Evolutionary conservation across 1,284 basidiomycete species (phyloP).

Genomic region (Sporisorium exsertum): DNA sequence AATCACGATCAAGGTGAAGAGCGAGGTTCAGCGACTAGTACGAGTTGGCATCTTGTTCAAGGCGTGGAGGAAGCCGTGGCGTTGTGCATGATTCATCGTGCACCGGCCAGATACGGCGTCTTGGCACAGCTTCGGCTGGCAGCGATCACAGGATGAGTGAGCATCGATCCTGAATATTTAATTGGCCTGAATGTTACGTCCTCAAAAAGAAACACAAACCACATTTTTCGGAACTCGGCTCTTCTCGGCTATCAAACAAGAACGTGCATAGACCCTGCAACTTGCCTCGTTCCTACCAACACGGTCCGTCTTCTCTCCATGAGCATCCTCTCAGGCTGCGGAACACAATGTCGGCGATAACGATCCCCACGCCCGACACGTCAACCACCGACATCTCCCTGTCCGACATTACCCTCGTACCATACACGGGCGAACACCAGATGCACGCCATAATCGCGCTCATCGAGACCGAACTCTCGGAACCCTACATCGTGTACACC

Average conservation of each 20-base stretch:
- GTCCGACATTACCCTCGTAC: slow-evolving; percentile 75
- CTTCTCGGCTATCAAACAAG: not conserved
- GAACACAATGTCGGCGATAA: not conserved
- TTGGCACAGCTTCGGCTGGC: not conserved
- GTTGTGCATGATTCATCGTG: not conserved
- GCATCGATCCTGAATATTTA: not conserved
- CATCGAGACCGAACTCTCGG: slow-evolving; percentile 74
- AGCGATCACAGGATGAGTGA: slow-evolving; percentile 3
- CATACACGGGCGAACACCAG: slow-evolving; percentile 78
- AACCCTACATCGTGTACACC: slow-evolving; percentile 94
- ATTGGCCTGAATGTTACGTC: not conserved
- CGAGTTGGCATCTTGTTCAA: too few species aligned
- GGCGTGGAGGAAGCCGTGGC: too few species aligned
- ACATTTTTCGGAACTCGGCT: not conserved
- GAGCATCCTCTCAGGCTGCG: not conserved
- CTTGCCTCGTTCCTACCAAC: not conserved
- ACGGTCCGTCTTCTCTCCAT: not conserved
- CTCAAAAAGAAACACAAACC: not conserved
- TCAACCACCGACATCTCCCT: not conserved
- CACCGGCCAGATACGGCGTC: not conserved
- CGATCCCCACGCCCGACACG: too few species aligned
- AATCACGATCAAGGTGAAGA: not conserved
- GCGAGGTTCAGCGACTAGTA: not conserved
- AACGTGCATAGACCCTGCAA: not conserved
- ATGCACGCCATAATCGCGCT: slow-evolving; percentile 60